A percentile compares a stretch with the other conserved stretches of the same genome.
Evolutionary conservation across 345 rosid species (phyloP).

Genomic region (Noccaea bulbosa): DNA sequence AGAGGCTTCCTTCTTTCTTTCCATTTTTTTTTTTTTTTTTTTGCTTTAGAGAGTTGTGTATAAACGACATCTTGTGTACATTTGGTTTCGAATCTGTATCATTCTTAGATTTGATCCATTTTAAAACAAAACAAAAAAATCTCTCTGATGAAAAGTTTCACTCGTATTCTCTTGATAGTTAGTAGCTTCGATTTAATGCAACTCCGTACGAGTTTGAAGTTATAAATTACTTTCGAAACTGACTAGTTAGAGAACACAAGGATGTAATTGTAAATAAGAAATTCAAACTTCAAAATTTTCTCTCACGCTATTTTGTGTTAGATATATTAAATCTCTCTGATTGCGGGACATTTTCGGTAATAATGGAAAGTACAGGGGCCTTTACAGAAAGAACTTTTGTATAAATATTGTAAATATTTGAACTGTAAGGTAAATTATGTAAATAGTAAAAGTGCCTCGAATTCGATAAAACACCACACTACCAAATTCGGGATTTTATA

Average conservation of each 20-base stretch:
- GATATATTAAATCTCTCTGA: background rate
- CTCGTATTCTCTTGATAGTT: background rate
- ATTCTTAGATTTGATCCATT: conserved; percentile 20
- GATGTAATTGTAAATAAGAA: background rate
- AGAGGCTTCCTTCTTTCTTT: conserved; percentile 28
- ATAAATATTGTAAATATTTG: background rate
- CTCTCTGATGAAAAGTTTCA: conserved; percentile 24
- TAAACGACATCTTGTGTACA: conserved; percentile 28
- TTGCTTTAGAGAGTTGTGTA: conserved; percentile 26
- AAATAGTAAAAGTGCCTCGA: background rate
- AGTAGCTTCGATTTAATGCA: background rate
- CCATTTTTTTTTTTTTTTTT: background rate
- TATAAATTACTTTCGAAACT: background rate
- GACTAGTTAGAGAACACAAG: background rate
- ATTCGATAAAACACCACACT: background rate
- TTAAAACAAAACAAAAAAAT: background rate
- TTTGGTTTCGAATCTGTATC: conserved; percentile 28
- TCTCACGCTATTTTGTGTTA: too few relatives aligned
- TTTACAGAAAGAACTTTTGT: background rate
- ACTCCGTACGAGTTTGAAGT: background rate
- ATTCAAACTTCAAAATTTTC: background rate
- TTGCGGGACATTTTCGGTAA: background rate
- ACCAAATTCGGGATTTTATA: background rate
- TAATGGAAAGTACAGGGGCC: background rate
- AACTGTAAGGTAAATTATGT: background rate